Percentiles rank a stretch among this genome's conserved stretches.
Conservation (phyloP, 257 asterid genomes). For the Buddleja alternifolia region DNA sequence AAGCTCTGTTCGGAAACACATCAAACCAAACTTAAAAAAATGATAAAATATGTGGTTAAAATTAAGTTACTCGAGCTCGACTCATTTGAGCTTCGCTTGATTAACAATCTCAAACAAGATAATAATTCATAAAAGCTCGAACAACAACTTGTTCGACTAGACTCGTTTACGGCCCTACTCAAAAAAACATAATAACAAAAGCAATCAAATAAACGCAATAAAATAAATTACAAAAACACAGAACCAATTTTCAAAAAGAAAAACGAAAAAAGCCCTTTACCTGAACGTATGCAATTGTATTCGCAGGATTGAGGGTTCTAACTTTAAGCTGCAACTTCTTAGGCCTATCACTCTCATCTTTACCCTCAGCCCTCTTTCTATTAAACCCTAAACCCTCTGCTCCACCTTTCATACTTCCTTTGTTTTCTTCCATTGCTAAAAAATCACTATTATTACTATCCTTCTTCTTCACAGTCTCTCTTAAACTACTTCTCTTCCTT, state of each 20-base stretch:
- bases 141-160: too few relatives aligned
- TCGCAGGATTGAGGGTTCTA: slow-evolving; percentile 77
- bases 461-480: slow-evolving; percentile 34
- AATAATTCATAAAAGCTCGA: too few relatives aligned
- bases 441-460: slow-evolving; percentile 43
- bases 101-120: too few relatives aligned
- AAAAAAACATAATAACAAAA: not conserved
- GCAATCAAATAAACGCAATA: not conserved
- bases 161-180: too few relatives aligned
- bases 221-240: not conserved
- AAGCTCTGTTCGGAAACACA: too few relatives aligned
- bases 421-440: slow-evolving; percentile 51
- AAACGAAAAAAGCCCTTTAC: slow-evolving; percentile 32
- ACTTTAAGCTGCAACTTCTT: slow-evolving; percentile 71
- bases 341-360: slow-evolving; percentile 55
- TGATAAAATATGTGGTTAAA: too few relatives aligned
- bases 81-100: too few relatives aligned
- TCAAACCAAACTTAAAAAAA: too few relatives aligned
- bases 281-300: slow-evolving; percentile 82
- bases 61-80: too few relatives aligned
- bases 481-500: slow-evolving; percentile 40
- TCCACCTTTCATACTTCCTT: slow-evolving; percentile 19
- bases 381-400: slow-evolving; percentile 60
- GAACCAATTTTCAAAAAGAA: not conserved
- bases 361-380: slow-evolving; percentile 85